Evolutionary conservation across 495 filamentous ascomycete genomes (phyloP), one percentile per base, ranked within the genome.

Genomic region (Penicillium canescens): DNA sequence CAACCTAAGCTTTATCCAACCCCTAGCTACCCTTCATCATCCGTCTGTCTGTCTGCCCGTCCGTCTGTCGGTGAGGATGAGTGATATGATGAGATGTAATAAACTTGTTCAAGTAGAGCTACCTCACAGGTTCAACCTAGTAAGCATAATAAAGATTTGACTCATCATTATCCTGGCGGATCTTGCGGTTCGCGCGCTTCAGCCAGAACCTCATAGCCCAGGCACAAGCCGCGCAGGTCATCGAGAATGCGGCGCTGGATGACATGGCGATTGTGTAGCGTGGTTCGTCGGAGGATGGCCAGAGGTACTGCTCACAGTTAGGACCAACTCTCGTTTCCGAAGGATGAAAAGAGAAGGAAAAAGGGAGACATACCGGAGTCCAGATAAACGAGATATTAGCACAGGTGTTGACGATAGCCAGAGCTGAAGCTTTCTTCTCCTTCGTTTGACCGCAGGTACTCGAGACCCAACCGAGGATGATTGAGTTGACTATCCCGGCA

Each of bases 391-490:
- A 74, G 18, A 70, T 61, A 60, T 84, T 83, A 3, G 76, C 77
- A 41, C 82, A 63, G 49, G 79, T 79, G 57, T 82, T 84, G 38
- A 76, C 75, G 49, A 84, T 81, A 23, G 79, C 77, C 13, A 86
- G 65, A 13, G 73, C 64, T 8, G 70, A 76, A 7, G 80, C 78
- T 14, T 79, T 71, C 56, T 71, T 71, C 59, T 71, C 70, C 54
- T 57, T 60, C 1, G 61, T 63, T 36, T 63, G 56, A 7, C 61
- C 61, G 45, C 60, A 63, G 21, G 60, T 62, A 48, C 54, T 57
- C 41, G 50, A 48, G 10, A 62, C 59, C 59, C 59, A 62, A 23
- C 59, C 59, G n/a, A 62, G 50, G 24, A 62, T 51, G 20, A 62
- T 57, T 23, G 50, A 55, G 46, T 62, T 62, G n/a, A 61, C 58